These are phyloP conservation scores for Aspergillus niger DNA, from an alignment of 2,329 filamentous ascomycete genomes.

Conservation along the genomic window DNA sequence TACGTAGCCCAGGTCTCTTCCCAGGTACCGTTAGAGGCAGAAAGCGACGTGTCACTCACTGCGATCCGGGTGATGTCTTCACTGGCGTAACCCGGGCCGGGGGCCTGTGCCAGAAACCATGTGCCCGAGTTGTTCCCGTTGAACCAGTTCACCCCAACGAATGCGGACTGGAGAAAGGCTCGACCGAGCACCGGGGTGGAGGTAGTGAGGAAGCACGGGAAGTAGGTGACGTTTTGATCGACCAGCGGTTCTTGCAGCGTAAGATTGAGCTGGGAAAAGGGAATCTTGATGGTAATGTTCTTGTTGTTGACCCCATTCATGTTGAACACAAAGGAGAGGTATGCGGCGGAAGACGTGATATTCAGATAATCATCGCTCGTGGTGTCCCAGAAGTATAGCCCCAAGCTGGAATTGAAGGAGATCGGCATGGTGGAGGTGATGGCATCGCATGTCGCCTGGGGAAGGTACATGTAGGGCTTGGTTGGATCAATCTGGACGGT, in stretches of 20 bases:
- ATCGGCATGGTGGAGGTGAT: conserved; percentile 44
- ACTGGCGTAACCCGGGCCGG: conserved; percentile 18
- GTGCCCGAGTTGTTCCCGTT: conserved; percentile 14
- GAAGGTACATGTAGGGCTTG: conserved; percentile 45
- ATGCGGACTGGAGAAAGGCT: conserved; percentile 29
- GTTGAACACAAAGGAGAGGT: conserved; percentile 26
- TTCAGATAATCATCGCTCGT: conserved; percentile 23
- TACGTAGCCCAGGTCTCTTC: not conserved
- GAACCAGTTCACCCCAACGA: conserved; percentile 25
- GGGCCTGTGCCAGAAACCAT: conserved; percentile 28
- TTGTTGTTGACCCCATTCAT: conserved; percentile 13
- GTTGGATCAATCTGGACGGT: conserved; percentile 35
- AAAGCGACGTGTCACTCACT: not conserved
- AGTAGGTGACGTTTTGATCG: conserved; percentile 20
- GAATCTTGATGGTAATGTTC: conserved; percentile 24
- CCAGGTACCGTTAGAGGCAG: not conserved
- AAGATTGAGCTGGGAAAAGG: conserved; percentile 23
- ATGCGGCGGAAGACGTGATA: conserved; percentile 25
- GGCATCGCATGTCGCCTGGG: conserved; percentile 45
- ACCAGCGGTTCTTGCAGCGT: conserved; percentile 26
- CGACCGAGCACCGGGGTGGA: conserved; percentile 23
- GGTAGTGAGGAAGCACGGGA: conserved; percentile 22
- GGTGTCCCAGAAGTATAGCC: conserved; percentile 48
- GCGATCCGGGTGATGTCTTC: not conserved
- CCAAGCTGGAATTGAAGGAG: conserved; percentile 37